phyloP scores from a whole-genome alignment of 1,284 basidiomycete species.

The Phylloporus sp. region DNA sequence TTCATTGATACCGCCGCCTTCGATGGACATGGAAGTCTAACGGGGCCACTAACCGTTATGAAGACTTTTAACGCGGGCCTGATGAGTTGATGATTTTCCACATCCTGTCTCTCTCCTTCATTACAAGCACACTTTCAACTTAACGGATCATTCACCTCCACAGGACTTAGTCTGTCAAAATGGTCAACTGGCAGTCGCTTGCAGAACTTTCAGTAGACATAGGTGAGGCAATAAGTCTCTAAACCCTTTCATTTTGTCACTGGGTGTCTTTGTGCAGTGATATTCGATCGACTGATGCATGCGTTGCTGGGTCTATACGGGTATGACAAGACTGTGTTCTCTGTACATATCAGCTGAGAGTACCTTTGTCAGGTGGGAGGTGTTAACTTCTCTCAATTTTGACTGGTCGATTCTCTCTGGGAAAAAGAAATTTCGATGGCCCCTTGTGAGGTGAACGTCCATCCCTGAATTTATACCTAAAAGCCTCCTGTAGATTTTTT shows the following conservation, averaged over 20 bases:
- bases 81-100: background rate
- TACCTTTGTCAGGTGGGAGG: slow-evolving; percentile 36
- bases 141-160: slow-evolving; percentile 5
- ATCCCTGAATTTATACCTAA: background rate
- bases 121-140: slow-evolving; percentile 5
- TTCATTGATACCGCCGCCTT: slow-evolving; percentile 9
- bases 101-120: slow-evolving; percentile 10
- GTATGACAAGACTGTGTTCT: slow-evolving; percentile 20
- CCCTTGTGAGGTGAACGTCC: slow-evolving; percentile 31
- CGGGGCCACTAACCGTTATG: slow-evolving; percentile 7
- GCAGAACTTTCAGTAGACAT: slow-evolving; percentile 32
- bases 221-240: slow-evolving; percentile 24
- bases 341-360: slow-evolving; percentile 11
- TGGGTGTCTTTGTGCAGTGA: slow-evolving; percentile 18
- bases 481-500: slow-evolving; percentile 29
- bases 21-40: slow-evolving; percentile 26
- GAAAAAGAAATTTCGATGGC: slow-evolving; percentile 43
- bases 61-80: slow-evolving; percentile 22
- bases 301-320: slow-evolving; percentile 39
- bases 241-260: background rate
- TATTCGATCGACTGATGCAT: slow-evolving; percentile 39
- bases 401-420: slow-evolving; percentile 41
- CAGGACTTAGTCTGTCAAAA: slow-evolving; percentile 17
- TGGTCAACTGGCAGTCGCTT: slow-evolving; percentile 39
- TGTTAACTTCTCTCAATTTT: slow-evolving; percentile 41